Evolutionary conservation across 805 yeast genomes (phyloP).

Genomic region (Saccharomycopsis sp.): DNA sequence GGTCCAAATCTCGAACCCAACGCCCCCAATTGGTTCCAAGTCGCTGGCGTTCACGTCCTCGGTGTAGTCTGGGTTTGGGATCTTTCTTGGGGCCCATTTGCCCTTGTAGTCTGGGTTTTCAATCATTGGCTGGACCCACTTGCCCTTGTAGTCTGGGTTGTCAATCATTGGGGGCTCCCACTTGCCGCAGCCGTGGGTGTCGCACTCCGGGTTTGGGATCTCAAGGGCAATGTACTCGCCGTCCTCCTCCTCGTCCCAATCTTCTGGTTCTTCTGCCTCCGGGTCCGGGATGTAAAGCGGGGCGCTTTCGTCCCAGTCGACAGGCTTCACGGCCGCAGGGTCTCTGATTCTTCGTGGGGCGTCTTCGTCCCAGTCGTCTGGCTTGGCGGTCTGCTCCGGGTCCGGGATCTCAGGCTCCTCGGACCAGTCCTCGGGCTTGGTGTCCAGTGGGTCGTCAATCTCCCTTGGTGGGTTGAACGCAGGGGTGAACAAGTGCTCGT

Average conservation of each 20-base stretch:
- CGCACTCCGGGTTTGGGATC: constrained; percentile 68
- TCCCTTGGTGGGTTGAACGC: constrained; percentile 56
- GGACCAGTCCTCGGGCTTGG: constrained; percentile 78
- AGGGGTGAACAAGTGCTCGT: constrained; percentile 51
- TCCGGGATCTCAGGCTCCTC: constrained; percentile 61
- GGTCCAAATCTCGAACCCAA: constrained; percentile 88
- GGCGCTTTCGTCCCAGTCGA: constrained; percentile 66
- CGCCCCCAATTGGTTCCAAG: constrained; percentile 61
- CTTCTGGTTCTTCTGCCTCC: constrained; percentile 53
- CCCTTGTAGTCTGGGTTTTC: constrained; percentile 75
- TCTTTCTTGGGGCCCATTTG: constrained; percentile 58
- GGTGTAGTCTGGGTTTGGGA: constrained; percentile 62
- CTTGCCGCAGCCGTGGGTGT: constrained; percentile 64
- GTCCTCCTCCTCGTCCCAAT: constrained; percentile 87
- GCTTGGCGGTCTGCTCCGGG: constrained; percentile 54
- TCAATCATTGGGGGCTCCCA: constrained; percentile 63
- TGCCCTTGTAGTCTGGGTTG: constrained; percentile 68
- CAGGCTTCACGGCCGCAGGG: constrained; percentile 60
- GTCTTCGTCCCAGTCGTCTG: constrained; percentile 77
- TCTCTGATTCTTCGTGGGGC: constrained; percentile 59
- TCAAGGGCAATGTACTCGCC: constrained; percentile 75
- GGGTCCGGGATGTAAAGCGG: constrained; percentile 59
- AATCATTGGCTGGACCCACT: constrained; percentile 63
- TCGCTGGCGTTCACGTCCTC: constrained; percentile 51
- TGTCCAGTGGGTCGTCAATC: constrained; percentile 47